phyloP scores from a whole-genome alignment of 176 grass and related monocot genomes.

The Otatea glauca region DNA sequence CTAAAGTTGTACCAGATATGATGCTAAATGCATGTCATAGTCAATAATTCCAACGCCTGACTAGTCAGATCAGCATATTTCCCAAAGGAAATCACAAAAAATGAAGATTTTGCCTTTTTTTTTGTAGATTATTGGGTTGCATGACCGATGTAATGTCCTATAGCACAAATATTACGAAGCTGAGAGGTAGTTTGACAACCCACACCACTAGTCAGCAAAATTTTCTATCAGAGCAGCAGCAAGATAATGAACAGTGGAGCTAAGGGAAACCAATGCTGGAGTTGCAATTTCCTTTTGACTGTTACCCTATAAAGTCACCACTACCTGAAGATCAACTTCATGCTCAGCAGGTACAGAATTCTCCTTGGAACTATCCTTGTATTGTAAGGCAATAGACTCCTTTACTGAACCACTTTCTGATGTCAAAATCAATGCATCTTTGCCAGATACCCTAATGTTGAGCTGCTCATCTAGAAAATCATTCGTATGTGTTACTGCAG shows the following conservation, averaged over 20 bases:
- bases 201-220: conserved; percentile 25
- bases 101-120: not conserved
- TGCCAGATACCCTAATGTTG: conserved; percentile 40
- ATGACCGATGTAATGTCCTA: conserved; percentile 35
- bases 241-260: not conserved
- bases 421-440: conserved; percentile 37
- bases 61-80: conserved; percentile 43
- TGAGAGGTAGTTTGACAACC: conserved; percentile 28
- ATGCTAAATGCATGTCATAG: conserved; percentile 5
- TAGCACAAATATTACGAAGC: conserved; percentile 29
- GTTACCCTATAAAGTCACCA: conserved; percentile 47
- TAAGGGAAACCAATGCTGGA: conserved; percentile 23
- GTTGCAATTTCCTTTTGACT: conserved; percentile 28
- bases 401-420: conserved; percentile 45
- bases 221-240: conserved; percentile 35
- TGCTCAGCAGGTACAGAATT: conserved; percentile 44
- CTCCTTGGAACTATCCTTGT: conserved; percentile 39
- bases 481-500: conserved; percentile 37
- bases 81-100: conserved; percentile 36
- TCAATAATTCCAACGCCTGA: conserved; percentile 35
- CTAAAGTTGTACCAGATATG: conserved; percentile 23
- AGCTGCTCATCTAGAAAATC: conserved; percentile 49
- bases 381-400: conserved; percentile 45
- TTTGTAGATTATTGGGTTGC: conserved; percentile 48
- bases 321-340: conserved; percentile 53